phyloP scores from a whole-genome alignment of 225 moss, liverwort and hornwort species.

The Ulota crispa region DNA sequence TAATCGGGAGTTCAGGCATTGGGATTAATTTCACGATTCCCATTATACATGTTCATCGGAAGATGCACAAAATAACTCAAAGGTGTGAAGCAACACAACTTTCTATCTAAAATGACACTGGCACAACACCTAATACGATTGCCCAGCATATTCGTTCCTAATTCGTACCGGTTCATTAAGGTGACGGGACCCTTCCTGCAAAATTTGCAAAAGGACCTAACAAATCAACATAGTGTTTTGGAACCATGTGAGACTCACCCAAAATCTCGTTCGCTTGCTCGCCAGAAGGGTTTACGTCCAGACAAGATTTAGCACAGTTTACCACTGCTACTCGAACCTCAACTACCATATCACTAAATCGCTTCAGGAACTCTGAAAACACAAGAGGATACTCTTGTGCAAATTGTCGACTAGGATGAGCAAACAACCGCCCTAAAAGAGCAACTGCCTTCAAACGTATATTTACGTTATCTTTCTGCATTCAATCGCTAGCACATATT shows the following conservation, averaged over 20 bases:
- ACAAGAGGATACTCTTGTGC: constrained; percentile 82
- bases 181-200: background rate
- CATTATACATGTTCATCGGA: background rate
- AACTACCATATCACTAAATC: constrained; percentile 67
- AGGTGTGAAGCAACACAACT: background rate
- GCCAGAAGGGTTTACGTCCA: constrained; percentile 70
- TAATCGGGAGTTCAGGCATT: background rate
- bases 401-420: constrained; percentile 72
- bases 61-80: background rate
- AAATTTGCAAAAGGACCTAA: background rate
- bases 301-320: constrained; percentile 70
- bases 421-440: constrained; percentile 73
- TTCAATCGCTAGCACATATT: constrained; percentile 12
- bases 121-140: background rate
- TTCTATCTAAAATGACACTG: background rate
- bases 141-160: background rate
- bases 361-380: constrained; percentile 80
- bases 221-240: constrained; percentile 23
- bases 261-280: constrained; percentile 76
- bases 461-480: constrained; percentile 86
- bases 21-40: background rate
- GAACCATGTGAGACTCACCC: constrained; percentile 39
- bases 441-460: constrained; percentile 80
- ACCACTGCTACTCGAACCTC: constrained; percentile 77
- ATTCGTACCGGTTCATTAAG: background rate